Evolutionary conservation across 805 yeast species (phyloP).

Genomic region (Blastobotrys muscicola): DNA sequence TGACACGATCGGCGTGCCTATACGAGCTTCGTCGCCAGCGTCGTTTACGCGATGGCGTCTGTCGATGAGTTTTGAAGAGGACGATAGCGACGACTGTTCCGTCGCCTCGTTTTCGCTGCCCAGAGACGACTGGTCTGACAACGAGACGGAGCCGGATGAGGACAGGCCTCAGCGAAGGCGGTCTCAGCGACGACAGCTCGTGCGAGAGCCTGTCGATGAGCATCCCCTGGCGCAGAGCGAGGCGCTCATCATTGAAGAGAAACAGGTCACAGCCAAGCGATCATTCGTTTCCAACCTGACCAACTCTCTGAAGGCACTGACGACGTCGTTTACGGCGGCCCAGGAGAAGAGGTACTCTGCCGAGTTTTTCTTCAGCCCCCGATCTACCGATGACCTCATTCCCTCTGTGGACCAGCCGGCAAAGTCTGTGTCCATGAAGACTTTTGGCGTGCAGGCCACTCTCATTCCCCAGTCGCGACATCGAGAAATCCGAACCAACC

Average conservation of each 20-base stretch:
- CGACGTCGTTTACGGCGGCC: constrained; percentile 16
- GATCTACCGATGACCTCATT: constrained; percentile 19
- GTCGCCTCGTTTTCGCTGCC: not conserved
- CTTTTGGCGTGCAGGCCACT: constrained; percentile 24
- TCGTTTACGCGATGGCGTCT: not conserved
- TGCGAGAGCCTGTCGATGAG: not conserved
- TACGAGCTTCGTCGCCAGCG: not conserved
- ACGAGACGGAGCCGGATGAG: no score
- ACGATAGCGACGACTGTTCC: constrained; percentile 4
- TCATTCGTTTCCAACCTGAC: constrained; percentile 20
- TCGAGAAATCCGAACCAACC: constrained; percentile 27
- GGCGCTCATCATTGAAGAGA: not conserved
- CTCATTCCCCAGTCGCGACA: constrained; percentile 22
- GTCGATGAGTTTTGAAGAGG: constrained; percentile 2
- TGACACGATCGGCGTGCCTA: no score
- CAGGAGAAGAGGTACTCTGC: constrained; percentile 16
- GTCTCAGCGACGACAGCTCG: no score
- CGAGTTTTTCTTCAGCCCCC: constrained; percentile 17
- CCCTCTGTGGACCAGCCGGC: constrained; percentile 5
- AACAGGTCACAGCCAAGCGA: not conserved
- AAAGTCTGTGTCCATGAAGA: constrained; percentile 18
- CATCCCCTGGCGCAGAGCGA: constrained; percentile 1
- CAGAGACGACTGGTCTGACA: constrained; percentile 1
- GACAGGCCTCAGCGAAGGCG: no score
- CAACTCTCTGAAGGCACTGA: constrained; percentile 18